A percentile compares a stretch with the other conserved stretches of the same genome.
Evolutionary conservation across 2,329 filamentous ascomycete species (phyloP).

Genomic region (Apiospora koreana): DNA sequence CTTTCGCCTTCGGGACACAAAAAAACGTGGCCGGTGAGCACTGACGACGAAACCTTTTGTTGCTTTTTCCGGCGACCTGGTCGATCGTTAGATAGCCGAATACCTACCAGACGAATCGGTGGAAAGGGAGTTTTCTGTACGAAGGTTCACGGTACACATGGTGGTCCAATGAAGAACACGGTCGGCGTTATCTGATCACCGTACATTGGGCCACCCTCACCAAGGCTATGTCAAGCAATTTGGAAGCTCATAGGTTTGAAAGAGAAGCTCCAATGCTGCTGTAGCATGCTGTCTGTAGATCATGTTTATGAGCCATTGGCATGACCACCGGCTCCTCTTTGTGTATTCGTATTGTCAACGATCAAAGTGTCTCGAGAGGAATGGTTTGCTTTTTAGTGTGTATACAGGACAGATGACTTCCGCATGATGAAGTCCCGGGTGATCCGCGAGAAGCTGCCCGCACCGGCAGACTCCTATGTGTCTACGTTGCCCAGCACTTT

Average conservation of each 20-base stretch:
- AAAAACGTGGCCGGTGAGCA: neutral
- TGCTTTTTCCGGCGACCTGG: neutral
- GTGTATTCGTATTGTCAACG: neutral
- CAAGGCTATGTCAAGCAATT: neutral
- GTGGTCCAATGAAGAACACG: neutral
- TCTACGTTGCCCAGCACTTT: neutral
- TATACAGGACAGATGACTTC: neutral
- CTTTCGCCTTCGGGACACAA: neutral
- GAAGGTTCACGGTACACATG: neutral
- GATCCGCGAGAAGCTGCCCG: neutral
- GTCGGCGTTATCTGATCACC: neutral
- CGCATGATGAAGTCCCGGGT: neutral
- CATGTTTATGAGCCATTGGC: neutral
- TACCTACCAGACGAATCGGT: neutral
- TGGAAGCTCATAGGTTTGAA: neutral
- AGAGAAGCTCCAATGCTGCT: neutral
- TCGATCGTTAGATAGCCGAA: slow-evolving; percentile 1
- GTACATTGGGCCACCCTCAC: neutral
- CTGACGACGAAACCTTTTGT: neutral
- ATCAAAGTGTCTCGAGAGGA: neutral
- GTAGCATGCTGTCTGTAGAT: neutral
- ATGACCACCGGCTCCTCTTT: neutral
- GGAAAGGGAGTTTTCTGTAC: neutral
- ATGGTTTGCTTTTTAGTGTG: neutral
- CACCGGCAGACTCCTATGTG: neutral